Conservation (phyloP, 1,139 yeast species). For the Pichia kudriavzevii region DNA sequence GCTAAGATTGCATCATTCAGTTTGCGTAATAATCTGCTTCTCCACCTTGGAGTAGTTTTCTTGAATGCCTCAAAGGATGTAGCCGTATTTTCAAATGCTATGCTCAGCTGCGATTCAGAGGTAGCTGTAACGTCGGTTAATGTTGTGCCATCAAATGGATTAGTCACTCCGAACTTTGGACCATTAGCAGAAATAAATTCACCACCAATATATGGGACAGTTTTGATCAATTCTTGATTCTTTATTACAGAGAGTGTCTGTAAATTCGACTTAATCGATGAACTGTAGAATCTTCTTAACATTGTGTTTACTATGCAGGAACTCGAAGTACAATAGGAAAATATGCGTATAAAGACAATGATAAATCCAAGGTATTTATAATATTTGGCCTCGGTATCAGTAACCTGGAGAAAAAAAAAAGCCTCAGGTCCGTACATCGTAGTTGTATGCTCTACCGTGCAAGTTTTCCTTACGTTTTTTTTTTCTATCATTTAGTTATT, state of each 20-base stretch:
- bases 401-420: no score
- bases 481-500: no score
- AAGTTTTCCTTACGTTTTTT: no score
- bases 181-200: constrained; percentile 48
- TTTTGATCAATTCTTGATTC: constrained; percentile 39
- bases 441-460: no score
- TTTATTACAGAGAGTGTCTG: constrained; percentile 14
- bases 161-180: constrained; percentile 54
- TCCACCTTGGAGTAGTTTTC: constrained; percentile 50
- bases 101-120: constrained; percentile 44
- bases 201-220: constrained; percentile 62
- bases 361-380: no score
- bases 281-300: constrained; percentile 8
- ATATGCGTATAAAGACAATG: no score
- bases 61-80: constrained; percentile 53
- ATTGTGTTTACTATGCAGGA: no score
- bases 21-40: constrained; percentile 58
- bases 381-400: no score
- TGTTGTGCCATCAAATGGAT: constrained; percentile 64
- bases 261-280: neutral
- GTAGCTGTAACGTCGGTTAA: constrained; percentile 54
- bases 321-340: no score
- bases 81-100: constrained; percentile 56
- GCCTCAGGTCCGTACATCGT: no score
- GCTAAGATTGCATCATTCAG: constrained; percentile 56